A percentile compares a stretch with the other conserved stretches of the same genome.
Conservation (phyloP, 2,329 filamentous ascomycete genomes). For the Helminthosporium solani region DNA sequence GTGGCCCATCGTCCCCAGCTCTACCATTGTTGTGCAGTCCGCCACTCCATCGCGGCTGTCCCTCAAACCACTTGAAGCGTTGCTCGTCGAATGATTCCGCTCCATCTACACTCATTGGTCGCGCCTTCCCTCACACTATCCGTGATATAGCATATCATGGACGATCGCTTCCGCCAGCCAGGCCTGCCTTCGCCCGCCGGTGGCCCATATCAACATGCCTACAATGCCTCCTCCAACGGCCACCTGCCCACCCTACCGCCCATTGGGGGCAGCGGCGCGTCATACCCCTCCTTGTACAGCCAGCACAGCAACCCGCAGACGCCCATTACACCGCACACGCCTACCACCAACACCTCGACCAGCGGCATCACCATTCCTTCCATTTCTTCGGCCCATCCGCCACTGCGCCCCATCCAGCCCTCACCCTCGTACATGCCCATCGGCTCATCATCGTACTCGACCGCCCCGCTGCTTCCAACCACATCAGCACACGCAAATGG, state of each 20-base stretch:
- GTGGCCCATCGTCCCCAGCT: slow-evolving; percentile 29
- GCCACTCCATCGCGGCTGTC: slow-evolving; percentile 23
- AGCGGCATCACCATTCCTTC: slow-evolving; percentile 35
- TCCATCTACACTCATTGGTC: slow-evolving; percentile 33
- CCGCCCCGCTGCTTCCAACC: slow-evolving; percentile 36
- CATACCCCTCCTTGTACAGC: slow-evolving; percentile 35
- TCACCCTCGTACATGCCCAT: slow-evolving; percentile 40
- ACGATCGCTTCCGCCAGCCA: slow-evolving; percentile 41
- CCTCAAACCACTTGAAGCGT: slow-evolving; percentile 22
- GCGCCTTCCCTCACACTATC: slow-evolving; percentile 26
- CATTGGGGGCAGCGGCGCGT: slow-evolving; percentile 30
- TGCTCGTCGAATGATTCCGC: slow-evolving; percentile 36
- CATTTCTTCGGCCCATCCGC: slow-evolving; percentile 37
- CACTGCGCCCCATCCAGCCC: slow-evolving; percentile 41
- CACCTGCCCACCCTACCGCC: slow-evolving; percentile 40
- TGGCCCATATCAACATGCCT: slow-evolving; percentile 34
- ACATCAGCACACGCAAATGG: slow-evolving; percentile 36
- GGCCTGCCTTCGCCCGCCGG: slow-evolving; percentile 23
- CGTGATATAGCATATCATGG: slow-evolving; percentile 32
- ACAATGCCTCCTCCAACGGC: slow-evolving; percentile 32
- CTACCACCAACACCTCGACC: slow-evolving; percentile 34
- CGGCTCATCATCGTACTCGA: slow-evolving; percentile 38
- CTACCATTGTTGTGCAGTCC: slow-evolving; percentile 25
- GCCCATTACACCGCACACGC: slow-evolving; percentile 41
- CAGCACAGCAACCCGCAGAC: slow-evolving; percentile 41